Base-by-base conservation (phyloP, 352 stramenopile species). In the Saprolegnia parasitica region DNA sequence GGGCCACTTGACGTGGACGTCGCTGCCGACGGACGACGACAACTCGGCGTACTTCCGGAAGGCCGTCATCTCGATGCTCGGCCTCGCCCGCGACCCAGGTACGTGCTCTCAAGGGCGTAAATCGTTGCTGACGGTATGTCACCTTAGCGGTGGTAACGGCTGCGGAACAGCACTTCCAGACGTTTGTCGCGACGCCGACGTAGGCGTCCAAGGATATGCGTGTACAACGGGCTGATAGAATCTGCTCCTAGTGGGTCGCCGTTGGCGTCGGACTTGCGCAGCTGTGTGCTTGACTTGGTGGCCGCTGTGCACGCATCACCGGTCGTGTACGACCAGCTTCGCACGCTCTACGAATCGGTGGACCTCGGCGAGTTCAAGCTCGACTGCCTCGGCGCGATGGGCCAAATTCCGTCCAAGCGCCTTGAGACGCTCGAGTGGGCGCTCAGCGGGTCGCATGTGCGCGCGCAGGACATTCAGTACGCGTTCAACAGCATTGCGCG, bases 351-450 rank as follows among this genome's bases (percentile, higher is more conserved):
- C 74, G 79, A 84, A 63, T 75, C 73, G 61, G 87, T 77, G 26
- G 80, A 90, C 42, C 82, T 89, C 65, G 77, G 75, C 0, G 83
- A 93, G 62, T 77, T 93, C 71, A 86, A 86, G 39, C 73, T 74
- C 16, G 81, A 90, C 71, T 89, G 77, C 49, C 65, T 94, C 42
- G 24, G 65, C 16, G 79, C 79, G 3, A 79, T 95, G 54, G 84
- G 84, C 9, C 77, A 67, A 32, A 76, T 89, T 15, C 75, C 78
- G 23, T 66, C 78, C 50, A 61, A 74, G 23, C 46, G 66, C 15
- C 42, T 77, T 6, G 86, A 93, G 71, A 74, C 73, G 39, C 77
- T 96, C n/a, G 78, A 92, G 55, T 96, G 84, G 81, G 77, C 81
- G 1, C 64, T 96, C 3, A 74, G 57, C 35, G 73, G 65, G 45